Evolutionary conservation across 2,329 filamentous ascomycete species (phyloP), one percentile per base, ranked within the genome.

Genomic region (Fusarium sp.): DNA sequence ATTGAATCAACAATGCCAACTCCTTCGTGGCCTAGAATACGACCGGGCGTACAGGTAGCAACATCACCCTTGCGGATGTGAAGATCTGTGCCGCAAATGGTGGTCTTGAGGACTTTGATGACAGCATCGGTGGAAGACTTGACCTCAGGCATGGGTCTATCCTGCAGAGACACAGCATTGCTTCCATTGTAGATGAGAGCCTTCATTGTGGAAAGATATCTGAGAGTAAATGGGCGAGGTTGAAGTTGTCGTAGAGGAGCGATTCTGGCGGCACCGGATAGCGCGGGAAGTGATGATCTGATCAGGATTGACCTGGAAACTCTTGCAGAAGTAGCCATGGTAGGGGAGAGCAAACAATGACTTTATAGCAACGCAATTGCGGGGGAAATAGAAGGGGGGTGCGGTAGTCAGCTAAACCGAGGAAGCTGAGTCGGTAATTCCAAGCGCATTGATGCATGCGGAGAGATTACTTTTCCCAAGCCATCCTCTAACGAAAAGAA

Each of bases 21-120:
- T 45, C 87, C 87, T 75, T 90, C 87, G 70, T 89, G 87, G 38
- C 88, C 88, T 0, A 90, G 80, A 3, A 88, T 82, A 0, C 82
- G 82, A 9, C 87, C 87, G 0, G 82, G 80, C 6, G 82, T 72
- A 57, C 84, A 85, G 2, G 84, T 87, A 0, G 88, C 83, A 0
- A 90, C 87, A 72, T 89, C 83, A 18, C 88, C 88, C 66, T 87
- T 86, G 66, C 84, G 79, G 69, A 90, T 90, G 75, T 91, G 89
- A 16, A 90, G 79, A 74, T 90, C 89, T 0, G 86, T 86, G 27
- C 87, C 87, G 75, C 88, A 89, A 71, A 88, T 88, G 13, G 86
- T 87, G 1, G 85, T 84, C 62, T 87, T 83, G 10, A 81, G 79
- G 45, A 89, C 66, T 65, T 84, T 85, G 58, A 89, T 79, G 29